Evolutionary conservation across 495 filamentous ascomycete species (phyloP).

Genomic region (Aspergillus ellipticus): DNA sequence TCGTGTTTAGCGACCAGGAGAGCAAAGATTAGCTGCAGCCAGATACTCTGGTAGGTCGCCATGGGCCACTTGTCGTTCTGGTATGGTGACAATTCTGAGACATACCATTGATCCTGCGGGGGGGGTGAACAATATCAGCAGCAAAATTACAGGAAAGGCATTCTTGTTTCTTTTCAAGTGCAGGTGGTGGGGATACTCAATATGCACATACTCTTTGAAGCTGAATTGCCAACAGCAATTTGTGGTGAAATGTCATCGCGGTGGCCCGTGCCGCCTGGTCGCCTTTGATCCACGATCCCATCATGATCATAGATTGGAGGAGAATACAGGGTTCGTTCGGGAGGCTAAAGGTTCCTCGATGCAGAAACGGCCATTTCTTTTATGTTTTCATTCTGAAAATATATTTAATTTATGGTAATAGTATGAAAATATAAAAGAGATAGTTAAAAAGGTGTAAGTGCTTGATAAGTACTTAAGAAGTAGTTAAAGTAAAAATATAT

Average conservation of each 20-base stretch:
- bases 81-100: background rate
- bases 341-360: constrained; percentile 17
- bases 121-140: background rate
- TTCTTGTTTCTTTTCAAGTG: background rate
- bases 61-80: constrained; percentile 14
- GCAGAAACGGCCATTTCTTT: constrained; percentile 19
- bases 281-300: constrained; percentile 19
- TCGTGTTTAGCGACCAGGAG: constrained; percentile 12
- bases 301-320: constrained; percentile 19
- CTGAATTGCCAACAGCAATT: constrained; percentile 14
- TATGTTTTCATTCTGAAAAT: too few species aligned
- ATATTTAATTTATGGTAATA: too few species aligned
- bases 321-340: constrained; percentile 16
- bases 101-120: constrained; percentile 13
- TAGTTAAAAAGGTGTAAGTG: too few species aligned
- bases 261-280: constrained; percentile 5
- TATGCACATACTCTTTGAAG: constrained; percentile 15
- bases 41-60: constrained; percentile 19
- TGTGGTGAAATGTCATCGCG: constrained; percentile 15
- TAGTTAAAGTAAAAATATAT: too few species aligned
- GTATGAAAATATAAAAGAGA: too few species aligned
- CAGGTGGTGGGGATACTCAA: background rate
- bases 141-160: background rate
- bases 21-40: constrained; percentile 19
- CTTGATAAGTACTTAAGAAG: too few species aligned